Evolutionary conservation across 352 stramenopile species (phyloP).

Genomic region (Pythium folliculosum): DNA sequence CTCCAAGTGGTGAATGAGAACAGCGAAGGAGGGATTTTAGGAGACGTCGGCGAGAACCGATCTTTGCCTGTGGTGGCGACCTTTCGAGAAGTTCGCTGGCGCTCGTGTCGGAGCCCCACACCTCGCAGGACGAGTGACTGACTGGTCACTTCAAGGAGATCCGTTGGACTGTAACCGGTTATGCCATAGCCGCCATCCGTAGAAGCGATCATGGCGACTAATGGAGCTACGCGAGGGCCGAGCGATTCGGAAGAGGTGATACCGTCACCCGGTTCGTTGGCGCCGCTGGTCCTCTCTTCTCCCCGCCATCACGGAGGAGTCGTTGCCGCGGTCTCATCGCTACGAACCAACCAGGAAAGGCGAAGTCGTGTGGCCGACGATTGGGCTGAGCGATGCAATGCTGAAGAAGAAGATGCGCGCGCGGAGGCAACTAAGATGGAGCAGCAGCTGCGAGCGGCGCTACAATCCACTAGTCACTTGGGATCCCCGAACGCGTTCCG

Average conservation of each 20-base stretch:
- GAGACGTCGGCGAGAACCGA: neutral
- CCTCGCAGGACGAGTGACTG: neutral
- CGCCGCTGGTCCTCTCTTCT: neutral
- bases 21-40: neutral
- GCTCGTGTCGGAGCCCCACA: too few species aligned
- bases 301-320: neutral
- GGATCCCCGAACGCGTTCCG: slow-evolving; percentile 57
- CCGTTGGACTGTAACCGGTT: neutral
- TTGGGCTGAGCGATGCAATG: slow-evolving; percentile 19
- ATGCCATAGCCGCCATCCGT: neutral
- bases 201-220: neutral
- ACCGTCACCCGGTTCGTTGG: neutral
- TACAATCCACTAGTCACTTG: slow-evolving; percentile 57
- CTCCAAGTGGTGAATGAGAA: neutral
- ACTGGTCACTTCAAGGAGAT: neutral
- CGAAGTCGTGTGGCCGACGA: slow-evolving; percentile 8
- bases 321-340: slow-evolving; percentile 1
- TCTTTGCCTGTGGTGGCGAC: neutral
- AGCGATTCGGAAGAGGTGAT: neutral
- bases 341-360: neutral
- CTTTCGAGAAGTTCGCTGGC: slow-evolving; percentile 1
- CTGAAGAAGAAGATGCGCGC: slow-evolving; percentile 15
- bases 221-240: neutral
- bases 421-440: slow-evolving; percentile 35
- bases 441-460: slow-evolving; percentile 46